Percentiles rank a stretch among this genome's conserved stretches.
These are phyloP conservation scores for Pascua sp. DNA, from an alignment of 1,284 basidiomycete genomes.

Conservation along the genomic window DNA sequence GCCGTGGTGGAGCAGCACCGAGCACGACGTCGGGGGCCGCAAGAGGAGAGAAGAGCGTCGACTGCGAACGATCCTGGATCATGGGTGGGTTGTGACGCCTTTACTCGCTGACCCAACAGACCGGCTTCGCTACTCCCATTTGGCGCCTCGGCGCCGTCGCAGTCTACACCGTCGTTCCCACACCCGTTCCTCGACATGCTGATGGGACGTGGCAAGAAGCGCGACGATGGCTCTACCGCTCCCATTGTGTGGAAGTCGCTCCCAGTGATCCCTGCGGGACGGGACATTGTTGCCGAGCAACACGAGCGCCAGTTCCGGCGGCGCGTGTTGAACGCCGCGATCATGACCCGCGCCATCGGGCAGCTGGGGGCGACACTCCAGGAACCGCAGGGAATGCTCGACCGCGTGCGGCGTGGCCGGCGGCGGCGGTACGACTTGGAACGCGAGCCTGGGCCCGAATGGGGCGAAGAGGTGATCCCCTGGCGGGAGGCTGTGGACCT, in stretches of 20 bases:
- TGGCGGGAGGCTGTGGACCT: conserved; percentile 32
- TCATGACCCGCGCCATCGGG: conserved; percentile 60
- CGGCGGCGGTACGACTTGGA: conserved; percentile 61
- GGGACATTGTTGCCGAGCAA: conserved; percentile 60
- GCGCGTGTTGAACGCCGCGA: conserved; percentile 39
- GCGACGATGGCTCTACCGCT: conserved; percentile 3
- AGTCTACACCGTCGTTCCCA: neutral
- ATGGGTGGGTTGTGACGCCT: conserved; percentile 16
- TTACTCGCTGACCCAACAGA: conserved; percentile 9
- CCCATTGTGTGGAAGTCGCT: conserved; percentile 53
- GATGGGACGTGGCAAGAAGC: conserved; percentile 8
- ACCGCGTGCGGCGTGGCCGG: conserved; percentile 57
- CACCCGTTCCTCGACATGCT: conserved; percentile 18
- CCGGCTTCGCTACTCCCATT: conserved; percentile 18
- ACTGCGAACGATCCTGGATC: conserved; percentile 22
- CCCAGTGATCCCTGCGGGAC: conserved; percentile 63
- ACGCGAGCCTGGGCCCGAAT: conserved; percentile 40
- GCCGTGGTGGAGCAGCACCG: conserved; percentile 40
- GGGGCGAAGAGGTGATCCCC: conserved; percentile 24
- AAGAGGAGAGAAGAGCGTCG: conserved; percentile 26
- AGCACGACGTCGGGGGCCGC: conserved; percentile 31
- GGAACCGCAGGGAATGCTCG: conserved; percentile 37
- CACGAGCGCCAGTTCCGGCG: conserved; percentile 61
- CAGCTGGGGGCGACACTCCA: conserved; percentile 65
- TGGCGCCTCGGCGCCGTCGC: neutral